phyloP scores from a whole-genome alignment of 768 basidiomycete genomes.

The Russula vinacea region DNA sequence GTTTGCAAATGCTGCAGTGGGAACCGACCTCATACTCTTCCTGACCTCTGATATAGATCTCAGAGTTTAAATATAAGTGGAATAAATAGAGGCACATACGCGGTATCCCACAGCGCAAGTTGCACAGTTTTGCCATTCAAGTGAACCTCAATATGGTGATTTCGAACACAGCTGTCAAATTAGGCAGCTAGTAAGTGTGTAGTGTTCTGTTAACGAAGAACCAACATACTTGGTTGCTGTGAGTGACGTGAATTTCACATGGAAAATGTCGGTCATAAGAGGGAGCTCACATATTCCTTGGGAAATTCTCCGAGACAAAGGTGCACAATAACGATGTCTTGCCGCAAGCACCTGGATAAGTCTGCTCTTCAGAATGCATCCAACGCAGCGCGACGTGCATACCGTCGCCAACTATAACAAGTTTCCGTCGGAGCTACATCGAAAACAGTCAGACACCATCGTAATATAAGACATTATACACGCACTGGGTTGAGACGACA shows the following conservation, averaged over 20 bases:
- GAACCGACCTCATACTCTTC: conserved; percentile 90
- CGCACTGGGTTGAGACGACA: conserved; percentile 31
- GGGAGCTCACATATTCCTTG: conserved; percentile 80
- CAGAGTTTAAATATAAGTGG: conserved; percentile 1
- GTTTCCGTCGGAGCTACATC: conserved; percentile 81
- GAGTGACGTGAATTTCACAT: conserved; percentile 1
- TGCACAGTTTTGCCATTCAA: conserved; percentile 98
- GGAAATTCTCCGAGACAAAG: conserved; percentile 95
- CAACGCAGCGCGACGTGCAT: conserved; percentile 34
- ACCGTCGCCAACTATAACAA: conserved; percentile 97
- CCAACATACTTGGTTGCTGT: conserved; percentile 49
- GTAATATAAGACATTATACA: conserved; percentile 9
- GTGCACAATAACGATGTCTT: conserved; percentile 91
- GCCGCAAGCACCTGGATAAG: conserved; percentile 80
- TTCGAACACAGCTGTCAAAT: conserved; percentile 85
- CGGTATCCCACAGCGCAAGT: conserved; percentile 97
- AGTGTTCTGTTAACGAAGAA: conserved; percentile 6
- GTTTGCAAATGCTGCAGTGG: not conserved
- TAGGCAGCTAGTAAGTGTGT: conserved; percentile 12
- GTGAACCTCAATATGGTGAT: conserved; percentile 97
- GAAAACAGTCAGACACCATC: conserved; percentile 7
- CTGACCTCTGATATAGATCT: conserved; percentile 66
- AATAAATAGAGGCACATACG: conserved; percentile 55
- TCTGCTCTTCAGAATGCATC: conserved; percentile 24
- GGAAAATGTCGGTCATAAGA: not conserved